Conservation (phyloP, 2,329 filamentous ascomycete genomes). For the Rhynchosporium agropyri region DNA sequence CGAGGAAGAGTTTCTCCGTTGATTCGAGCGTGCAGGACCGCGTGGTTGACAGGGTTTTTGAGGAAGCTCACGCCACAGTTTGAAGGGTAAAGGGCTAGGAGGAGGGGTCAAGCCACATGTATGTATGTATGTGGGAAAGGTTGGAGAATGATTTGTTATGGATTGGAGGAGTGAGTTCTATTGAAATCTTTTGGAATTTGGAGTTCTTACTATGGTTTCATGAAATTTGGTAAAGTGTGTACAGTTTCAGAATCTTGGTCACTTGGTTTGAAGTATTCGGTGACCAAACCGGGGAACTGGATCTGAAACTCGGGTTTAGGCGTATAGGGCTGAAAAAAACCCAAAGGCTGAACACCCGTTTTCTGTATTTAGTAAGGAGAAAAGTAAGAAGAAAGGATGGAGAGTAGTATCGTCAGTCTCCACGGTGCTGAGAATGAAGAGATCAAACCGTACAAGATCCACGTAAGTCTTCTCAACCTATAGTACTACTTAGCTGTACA, state of each 20-base stretch:
- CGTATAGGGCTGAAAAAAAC: constrained; percentile 7
- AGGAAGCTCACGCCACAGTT: constrained; percentile 21
- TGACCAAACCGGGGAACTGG: too few relatives aligned
- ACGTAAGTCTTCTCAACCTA: constrained; percentile 49
- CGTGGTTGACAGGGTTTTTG: neutral
- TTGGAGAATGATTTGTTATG: neutral
- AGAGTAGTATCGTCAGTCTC: constrained; percentile 19
- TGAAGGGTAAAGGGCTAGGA: neutral
- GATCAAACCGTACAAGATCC: constrained; percentile 58
- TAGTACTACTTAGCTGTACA: constrained; percentile 44
- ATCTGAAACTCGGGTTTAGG: neutral
- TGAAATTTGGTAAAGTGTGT: too few relatives aligned
- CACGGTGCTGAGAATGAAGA: constrained; percentile 39
- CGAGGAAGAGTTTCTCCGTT: neutral
- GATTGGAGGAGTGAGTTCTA: constrained; percentile 7
- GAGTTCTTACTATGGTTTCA: neutral
- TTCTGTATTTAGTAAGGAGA: neutral
- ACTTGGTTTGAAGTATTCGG: too few relatives aligned
- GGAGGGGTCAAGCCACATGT: constrained; percentile 22
- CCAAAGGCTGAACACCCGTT: neutral
- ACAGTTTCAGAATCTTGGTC: too few relatives aligned
- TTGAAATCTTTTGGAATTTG: neutral
- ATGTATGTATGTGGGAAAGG: neutral
- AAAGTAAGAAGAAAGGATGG: constrained; percentile 11
- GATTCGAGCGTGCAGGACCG: constrained; percentile 11